Base-by-base conservation (phyloP, 495 filamentous ascomycete species). In the Neurospora sp. region DNA sequence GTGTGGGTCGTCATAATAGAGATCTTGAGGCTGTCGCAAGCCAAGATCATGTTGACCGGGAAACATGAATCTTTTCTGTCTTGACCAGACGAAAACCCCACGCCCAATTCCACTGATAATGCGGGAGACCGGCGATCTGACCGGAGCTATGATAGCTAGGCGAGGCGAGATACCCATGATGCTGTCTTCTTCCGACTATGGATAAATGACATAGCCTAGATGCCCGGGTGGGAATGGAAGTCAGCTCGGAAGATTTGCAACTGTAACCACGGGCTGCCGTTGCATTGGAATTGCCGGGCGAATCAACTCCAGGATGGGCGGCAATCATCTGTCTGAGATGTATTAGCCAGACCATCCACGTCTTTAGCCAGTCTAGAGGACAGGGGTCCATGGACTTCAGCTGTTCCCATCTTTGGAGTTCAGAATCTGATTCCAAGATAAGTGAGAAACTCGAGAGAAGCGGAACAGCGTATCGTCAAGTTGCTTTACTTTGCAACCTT, bases 401-500 rank as follows among this genome's bases (percentile, higher is more conserved):
- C 20, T 27, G 7, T 4, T 4, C 16, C 27, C 54, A 0, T 35
- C 9, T 0, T 31, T 35, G 14, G 54, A 37, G 3, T 23, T 5
- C 44, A 5, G 44, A 49, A 1, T 66, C 6, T 18, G 27, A 9
- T 4, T 18, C 6, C 27, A 9, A 18, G 54, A 66, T 18, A 35
- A 31, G 23, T 14, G 54, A 66, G 6, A 66, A 18, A 66, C 27
- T 18, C 27, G 54, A 27, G 20, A 14, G 49, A 27, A 7, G 49
- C 49, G 7, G 9, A 35, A 27, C 27, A 35, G 3, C 27, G 27
- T 66, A 18, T 66, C 2, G 0, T 75, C 39, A 74, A 31, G 16
- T n/a, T 44, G 74, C 49, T 40, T 73, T 76, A 27, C 70, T 74
- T 60, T 70, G 73, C 5, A 85, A 76, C 41, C 84, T 79, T 41